Base-by-base conservation (phyloP, 768 basidiomycete genomes). In the Tricholoma hemisulphureum region DNA sequence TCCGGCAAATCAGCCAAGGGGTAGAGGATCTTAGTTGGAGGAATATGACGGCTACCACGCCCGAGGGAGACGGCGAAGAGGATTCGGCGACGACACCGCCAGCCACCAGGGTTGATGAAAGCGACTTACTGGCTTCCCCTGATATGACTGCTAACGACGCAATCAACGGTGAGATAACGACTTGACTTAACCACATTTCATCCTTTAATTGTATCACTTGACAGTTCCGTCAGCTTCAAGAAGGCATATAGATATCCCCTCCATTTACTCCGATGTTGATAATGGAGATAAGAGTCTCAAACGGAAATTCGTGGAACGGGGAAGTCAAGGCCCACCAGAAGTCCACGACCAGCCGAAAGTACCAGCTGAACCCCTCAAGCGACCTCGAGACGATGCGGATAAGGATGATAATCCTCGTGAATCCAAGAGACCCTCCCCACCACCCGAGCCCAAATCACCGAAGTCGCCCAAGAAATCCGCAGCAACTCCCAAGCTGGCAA, bases 1-100 rank as follows among this genome's bases (percentile, higher is more conserved):
- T 88, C 57, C 81, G 87, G 52, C 89, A 90, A 74, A 89, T 90
- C 63, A 89, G 87, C 60, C 85, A 85, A 65, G 86, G 87, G 24
- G 88, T 91, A 29, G 88, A 89, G 69, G 89, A 91, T 67, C 81
- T 90, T 61, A 84, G 77, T 66, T 89, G 88, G 89, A 78, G 80
- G 68, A 84, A 82, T 57, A 71, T 72, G 67, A 77, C 80, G 58
- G 63, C 68, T 23, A 53, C 59, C 18, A 63, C 66, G 6, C 63
- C 68, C 31, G 71, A 73, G 57, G 71, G 71, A 53, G 69, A 71
- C 55, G 63, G 55, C 52, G 68, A 69, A 37, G 58, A 48, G n/a
- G 59, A 57, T 57, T 58, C 54, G 35, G 56, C 58, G 32, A 61
- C 58, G 34, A 51, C 59, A 16, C 55, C 51, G 32, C 26, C 53